These are phyloP conservation scores for Osmanthus fragrans DNA, from an alignment of 257 asterid genomes.

Conservation along the genomic window DNA sequence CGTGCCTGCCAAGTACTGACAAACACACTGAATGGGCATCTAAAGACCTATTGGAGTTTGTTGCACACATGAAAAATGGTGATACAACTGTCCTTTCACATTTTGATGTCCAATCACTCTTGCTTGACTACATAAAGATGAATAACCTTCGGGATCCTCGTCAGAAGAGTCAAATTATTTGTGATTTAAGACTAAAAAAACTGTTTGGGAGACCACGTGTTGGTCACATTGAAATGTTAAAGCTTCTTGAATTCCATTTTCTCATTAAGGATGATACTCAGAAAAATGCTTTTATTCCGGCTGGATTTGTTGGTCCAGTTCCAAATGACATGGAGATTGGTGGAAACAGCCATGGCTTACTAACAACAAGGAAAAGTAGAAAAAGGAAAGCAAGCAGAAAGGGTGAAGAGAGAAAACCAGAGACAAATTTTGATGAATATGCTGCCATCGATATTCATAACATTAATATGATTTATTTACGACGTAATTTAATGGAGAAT, in stretches of 20 bases:
- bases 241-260: conserved; percentile 50
- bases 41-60: conserved; percentile 64
- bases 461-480: conserved; percentile 73
- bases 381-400: conserved; percentile 37
- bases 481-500: conserved; percentile 74
- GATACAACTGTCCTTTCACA: conserved; percentile 39
- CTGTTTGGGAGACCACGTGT: conserved; percentile 51
- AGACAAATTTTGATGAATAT: conserved; percentile 57
- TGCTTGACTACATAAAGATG: conserved; percentile 42
- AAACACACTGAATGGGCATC: conserved; percentile 76
- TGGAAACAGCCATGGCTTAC: conserved; percentile 16
- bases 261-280: conserved; percentile 34
- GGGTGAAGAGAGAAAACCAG: conserved; percentile 45
- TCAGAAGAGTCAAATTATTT: conserved; percentile 41
- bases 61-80: conserved; percentile 45
- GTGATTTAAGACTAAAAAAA: conserved; percentile 46
- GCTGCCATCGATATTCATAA: conserved; percentile 90
- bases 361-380: conserved; percentile 25
- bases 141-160: conserved; percentile 52
- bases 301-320: conserved; percentile 40
- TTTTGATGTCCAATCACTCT: conserved; percentile 42
- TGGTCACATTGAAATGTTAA: conserved; percentile 51
- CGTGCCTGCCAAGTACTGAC: conserved; percentile 10
- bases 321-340: conserved; percentile 23
- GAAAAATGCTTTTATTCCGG: conserved; percentile 40